Conservation (phyloP, 192 early-diverging fungal genomes). For the Coemansia sp. region DNA sequence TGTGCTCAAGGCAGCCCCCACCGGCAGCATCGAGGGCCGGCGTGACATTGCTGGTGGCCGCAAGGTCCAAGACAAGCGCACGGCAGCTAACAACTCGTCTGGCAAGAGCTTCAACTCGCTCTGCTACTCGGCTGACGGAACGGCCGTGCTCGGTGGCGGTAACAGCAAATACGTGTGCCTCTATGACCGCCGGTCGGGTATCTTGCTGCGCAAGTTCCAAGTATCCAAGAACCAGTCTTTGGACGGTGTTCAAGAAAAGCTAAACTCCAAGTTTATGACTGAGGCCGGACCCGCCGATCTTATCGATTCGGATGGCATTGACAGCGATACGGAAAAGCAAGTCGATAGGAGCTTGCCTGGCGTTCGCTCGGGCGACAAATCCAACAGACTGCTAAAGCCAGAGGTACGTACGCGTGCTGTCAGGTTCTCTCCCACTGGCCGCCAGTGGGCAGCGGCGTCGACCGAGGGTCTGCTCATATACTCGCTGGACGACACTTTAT, state of each 20-base stretch:
- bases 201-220: constrained; percentile 87
- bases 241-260: constrained; percentile 88
- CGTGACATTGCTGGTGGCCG: constrained; percentile 92
- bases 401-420: constrained; percentile 85
- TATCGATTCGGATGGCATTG: constrained; percentile 79
- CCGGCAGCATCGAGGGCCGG: constrained; percentile 83
- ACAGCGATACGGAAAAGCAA: constrained; percentile 79
- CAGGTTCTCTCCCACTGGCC: constrained; percentile 90
- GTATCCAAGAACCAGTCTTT: constrained; percentile 91
- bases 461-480: constrained; percentile 97
- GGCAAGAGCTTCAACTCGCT: constrained; percentile 91
- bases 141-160: constrained; percentile 90
- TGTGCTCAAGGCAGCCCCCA: constrained; percentile 69
- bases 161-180: constrained; percentile 95
- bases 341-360: constrained; percentile 85
- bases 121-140: constrained; percentile 93
- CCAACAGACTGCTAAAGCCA: constrained; percentile 72
- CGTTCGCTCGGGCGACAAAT: constrained; percentile 81
- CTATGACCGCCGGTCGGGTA: constrained; percentile 76
- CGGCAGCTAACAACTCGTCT: constrained; percentile 79
- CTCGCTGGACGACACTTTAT: constrained; percentile 86
- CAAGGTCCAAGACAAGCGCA: constrained; percentile 71
- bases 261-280: constrained; percentile 92
- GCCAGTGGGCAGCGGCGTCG: constrained; percentile 93
- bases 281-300: constrained; percentile 87